Evolutionary conservation across 768 basidiomycete genomes (phyloP).

Genomic region (Pleurotus eryngii): DNA sequence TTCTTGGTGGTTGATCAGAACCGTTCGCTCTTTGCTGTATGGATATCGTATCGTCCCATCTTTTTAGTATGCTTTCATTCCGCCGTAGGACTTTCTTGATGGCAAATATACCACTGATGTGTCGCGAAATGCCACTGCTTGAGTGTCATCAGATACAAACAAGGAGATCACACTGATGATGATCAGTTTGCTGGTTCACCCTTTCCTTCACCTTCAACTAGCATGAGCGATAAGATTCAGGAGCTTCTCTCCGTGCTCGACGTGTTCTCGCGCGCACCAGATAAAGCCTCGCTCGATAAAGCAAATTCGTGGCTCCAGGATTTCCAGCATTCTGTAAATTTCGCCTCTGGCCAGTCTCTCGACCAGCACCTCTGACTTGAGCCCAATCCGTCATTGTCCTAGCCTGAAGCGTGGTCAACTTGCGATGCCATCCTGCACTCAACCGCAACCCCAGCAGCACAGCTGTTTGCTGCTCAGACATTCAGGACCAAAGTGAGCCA

Average conservation of each 20-base stretch:
- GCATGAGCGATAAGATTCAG: constrained; percentile 64
- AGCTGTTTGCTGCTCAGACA: constrained; percentile 95
- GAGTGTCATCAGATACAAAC: constrained; percentile 6
- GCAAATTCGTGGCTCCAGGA: constrained; percentile 97
- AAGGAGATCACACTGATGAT: constrained; percentile 6
- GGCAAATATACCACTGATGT: constrained; percentile 3
- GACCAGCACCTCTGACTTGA: constrained; percentile 58
- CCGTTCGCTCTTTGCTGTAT: constrained; percentile 57
- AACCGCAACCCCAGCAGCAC: constrained; percentile 71
- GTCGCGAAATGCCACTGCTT: background rate
- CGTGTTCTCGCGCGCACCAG: constrained; percentile 78
- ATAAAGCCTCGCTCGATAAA: constrained; percentile 76
- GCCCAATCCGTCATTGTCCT: constrained; percentile 57
- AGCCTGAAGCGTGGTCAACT: constrained; percentile 96
- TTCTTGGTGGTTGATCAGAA: constrained; percentile 51
- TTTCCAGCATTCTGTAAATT: constrained; percentile 99
- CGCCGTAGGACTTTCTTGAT: constrained; percentile 9
- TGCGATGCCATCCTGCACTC: constrained; percentile 89
- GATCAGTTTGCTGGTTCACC: constrained; percentile 11
- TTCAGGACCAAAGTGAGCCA: constrained; percentile 84
- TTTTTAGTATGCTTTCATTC: constrained; percentile 46
- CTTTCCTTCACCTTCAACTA: constrained; percentile 13
- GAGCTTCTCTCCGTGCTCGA: constrained; percentile 73
- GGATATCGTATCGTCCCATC: constrained; percentile 52
- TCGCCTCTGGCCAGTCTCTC: constrained; percentile 65